phyloP scores from a whole-genome alignment of 345 rosid species.

The Eucalyptus cloeziana region DNA sequence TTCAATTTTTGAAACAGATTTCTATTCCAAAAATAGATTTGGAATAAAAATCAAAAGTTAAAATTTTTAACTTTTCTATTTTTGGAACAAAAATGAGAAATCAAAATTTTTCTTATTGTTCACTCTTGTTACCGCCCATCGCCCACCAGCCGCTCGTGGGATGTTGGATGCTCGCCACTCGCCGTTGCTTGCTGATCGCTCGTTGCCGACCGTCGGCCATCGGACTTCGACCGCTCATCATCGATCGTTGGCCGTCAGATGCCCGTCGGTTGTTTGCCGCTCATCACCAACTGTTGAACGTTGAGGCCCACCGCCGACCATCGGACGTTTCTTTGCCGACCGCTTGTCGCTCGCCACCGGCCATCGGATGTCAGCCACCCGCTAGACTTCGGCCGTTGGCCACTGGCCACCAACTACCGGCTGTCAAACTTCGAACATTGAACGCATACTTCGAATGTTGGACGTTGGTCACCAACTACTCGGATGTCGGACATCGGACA shows the following conservation, averaged over 20 bases:
- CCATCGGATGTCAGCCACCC: fast-evolving
- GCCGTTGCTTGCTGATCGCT: fast-evolving
- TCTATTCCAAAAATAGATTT: too few relatives aligned
- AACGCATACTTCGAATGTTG: fast-evolving
- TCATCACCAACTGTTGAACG: too few relatives aligned
- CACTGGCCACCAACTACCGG: fast-evolving
- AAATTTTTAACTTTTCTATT: too few relatives aligned
- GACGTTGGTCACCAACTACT: fast-evolving
- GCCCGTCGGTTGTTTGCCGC: too few relatives aligned
- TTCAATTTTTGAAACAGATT: fast-evolving
- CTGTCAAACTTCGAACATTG: too few relatives aligned
- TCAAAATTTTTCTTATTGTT: too few relatives aligned
- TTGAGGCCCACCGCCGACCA: fast-evolving
- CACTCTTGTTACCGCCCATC: too few relatives aligned
- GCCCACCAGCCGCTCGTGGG: fast-evolving
- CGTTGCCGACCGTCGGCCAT: fast-evolving
- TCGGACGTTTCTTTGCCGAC: fast-evolving
- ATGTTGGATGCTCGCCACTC: fast-evolving
- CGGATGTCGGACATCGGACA: fast-evolving
- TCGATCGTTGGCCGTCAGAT: too few relatives aligned
- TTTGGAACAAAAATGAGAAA: too few relatives aligned
- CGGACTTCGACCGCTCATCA: fast-evolving
- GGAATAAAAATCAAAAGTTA: too few relatives aligned
- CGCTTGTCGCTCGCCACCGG: fast-evolving
- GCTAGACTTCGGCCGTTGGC: too few relatives aligned